phyloP scores from a whole-genome alignment of 2,329 filamentous ascomycete genomes.

The Aaosphaeria pasadenensis region DNA sequence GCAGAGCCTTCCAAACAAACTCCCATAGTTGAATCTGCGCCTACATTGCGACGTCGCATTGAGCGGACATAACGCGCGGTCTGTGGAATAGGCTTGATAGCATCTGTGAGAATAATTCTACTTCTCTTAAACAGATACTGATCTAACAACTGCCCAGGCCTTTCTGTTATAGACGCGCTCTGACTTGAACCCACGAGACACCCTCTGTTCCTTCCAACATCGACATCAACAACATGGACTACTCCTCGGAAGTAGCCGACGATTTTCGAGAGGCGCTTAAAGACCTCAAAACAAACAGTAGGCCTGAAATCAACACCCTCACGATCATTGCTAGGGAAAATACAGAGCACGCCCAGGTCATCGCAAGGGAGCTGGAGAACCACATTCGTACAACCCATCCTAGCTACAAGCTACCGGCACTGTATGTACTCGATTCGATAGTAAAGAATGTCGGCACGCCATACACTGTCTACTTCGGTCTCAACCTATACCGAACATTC shows the following conservation, averaged over 20 bases:
- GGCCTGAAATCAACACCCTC: constrained; percentile 94
- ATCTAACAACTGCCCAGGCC: no score
- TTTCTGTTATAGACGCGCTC: no score
- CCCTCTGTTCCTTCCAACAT: no score
- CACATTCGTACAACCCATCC: constrained; percentile 90
- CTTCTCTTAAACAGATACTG: no score
- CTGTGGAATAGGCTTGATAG: no score
- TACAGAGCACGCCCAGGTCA: constrained; percentile 90
- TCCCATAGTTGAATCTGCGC: no score
- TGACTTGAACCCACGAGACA: no score
- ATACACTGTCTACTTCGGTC: constrained; percentile 91
- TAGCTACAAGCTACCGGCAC: constrained; percentile 85
- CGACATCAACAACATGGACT: neutral
- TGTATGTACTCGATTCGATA: constrained; percentile 97
- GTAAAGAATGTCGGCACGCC: constrained; percentile 98
- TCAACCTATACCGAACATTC: constrained; percentile 88
- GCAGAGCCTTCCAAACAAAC: no score
- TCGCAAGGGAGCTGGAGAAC: constrained; percentile 83
- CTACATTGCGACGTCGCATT: no score
- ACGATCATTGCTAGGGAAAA: constrained; percentile 98
- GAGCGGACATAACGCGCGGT: no score
- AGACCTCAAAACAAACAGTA: constrained; percentile 85
- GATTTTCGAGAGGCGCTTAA: constrained; percentile 93
- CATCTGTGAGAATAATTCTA: no score
- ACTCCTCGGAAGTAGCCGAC: constrained; percentile 82